Percentiles rank a stretch among this genome's conserved stretches.
Evolutionary conservation across 805 yeast species (phyloP).

Genomic region (Metschnikowia lachancei): DNA sequence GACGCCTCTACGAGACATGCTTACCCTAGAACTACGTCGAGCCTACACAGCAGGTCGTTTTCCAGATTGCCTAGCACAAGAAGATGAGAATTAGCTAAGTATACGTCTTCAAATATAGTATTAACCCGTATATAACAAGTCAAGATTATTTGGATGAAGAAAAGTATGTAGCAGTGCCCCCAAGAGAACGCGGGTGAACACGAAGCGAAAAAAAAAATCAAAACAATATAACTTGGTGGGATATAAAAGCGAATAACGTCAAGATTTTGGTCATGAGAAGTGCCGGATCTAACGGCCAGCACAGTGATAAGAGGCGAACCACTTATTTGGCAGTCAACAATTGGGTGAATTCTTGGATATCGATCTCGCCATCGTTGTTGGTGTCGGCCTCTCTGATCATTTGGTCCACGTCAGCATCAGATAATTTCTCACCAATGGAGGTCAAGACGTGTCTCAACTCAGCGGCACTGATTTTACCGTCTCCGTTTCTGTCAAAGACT

Average conservation of each 20-base stretch:
- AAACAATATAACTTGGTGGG: neutral
- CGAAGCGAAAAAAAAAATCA: neutral
- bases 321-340: slow-evolving; percentile 71
- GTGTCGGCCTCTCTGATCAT: slow-evolving; percentile 96
- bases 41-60: slow-evolving; percentile 13
- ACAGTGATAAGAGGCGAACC: neutral
- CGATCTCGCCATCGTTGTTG: slow-evolving; percentile 95
- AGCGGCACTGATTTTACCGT: slow-evolving; percentile 94
- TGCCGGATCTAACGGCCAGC: neutral
- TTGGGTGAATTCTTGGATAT: slow-evolving; percentile 94
- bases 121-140: slow-evolving; percentile 3
- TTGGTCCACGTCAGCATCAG: slow-evolving; percentile 96
- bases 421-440: slow-evolving; percentile 93
- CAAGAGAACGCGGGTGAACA: neutral
- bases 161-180: neutral
- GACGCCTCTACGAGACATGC: slow-evolving; percentile 20
- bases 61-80: slow-evolving; percentile 4
- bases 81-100: neutral
- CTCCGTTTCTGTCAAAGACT: slow-evolving; percentile 95
- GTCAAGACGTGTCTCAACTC: slow-evolving; percentile 96
- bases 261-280: slow-evolving; percentile 1
- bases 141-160: neutral
- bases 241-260: slow-evolving; percentile 1
- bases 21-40: slow-evolving; percentile 19
- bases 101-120: neutral